These are phyloP conservation scores for Termitomyces sp. DNA, from an alignment of 768 basidiomycete species.

Conservation along the genomic window DNA sequence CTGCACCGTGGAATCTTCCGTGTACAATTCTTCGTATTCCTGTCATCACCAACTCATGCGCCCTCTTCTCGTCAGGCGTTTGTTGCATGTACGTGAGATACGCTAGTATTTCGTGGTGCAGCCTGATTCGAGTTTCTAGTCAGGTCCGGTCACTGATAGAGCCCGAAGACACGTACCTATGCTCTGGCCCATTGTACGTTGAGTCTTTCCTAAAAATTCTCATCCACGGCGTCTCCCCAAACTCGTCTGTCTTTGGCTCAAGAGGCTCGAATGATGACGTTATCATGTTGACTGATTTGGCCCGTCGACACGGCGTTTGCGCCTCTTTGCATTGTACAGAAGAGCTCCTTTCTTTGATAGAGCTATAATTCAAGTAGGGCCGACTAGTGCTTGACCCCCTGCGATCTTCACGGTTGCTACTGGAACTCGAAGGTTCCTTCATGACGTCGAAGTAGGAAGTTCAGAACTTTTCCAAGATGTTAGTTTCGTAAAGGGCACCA, in stretches of 20 bases:
- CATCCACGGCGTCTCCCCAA: slow-evolving; percentile 14
- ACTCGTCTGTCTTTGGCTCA: neutral
- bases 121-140: slow-evolving; percentile 24
- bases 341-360: neutral
- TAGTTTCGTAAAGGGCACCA: too few species aligned
- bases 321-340: neutral
- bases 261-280: neutral
- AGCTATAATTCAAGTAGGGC: neutral
- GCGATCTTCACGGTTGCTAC: slow-evolving; percentile 7
- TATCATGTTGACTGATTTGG: neutral
- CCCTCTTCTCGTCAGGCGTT: slow-evolving; percentile 43
- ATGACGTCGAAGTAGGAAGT: slow-evolving; percentile 1
- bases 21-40: slow-evolving; percentile 40
- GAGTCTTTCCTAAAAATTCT: slow-evolving; percentile 6
- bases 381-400: neutral
- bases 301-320: neutral
- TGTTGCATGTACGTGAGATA: slow-evolving; percentile 50
- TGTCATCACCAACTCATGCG: slow-evolving; percentile 39
- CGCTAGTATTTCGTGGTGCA: slow-evolving; percentile 60
- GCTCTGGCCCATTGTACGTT: slow-evolving; percentile 16
- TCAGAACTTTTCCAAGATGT: neutral
- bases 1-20: slow-evolving; percentile 36
- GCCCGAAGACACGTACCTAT: slow-evolving; percentile 20
- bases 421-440: slow-evolving; percentile 12
- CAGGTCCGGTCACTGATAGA: neutral